Conservation (phyloP, 768 basidiomycete genomes). For the Termitomyces eurrhizus region DNA sequence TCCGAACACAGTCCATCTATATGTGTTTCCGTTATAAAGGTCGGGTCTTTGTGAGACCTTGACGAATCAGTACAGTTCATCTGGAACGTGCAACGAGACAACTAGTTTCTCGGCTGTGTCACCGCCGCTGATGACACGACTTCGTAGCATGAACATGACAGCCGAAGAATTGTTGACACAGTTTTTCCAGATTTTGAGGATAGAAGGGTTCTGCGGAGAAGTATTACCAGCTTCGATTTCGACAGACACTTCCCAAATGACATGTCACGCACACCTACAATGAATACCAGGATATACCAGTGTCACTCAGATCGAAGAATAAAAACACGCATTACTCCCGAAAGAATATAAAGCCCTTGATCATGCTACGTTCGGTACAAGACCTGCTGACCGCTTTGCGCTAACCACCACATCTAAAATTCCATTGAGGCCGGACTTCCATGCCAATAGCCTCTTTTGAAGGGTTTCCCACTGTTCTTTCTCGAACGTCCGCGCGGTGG, state of each 20-base stretch:
- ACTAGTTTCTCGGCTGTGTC: background rate
- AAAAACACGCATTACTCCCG: background rate
- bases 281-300: background rate
- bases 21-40: background rate
- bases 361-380: constrained; percentile 20
- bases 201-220: background rate
- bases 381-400: constrained; percentile 45
- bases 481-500: constrained; percentile 74
- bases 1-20: background rate
- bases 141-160: background rate
- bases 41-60: background rate
- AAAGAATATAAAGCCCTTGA: constrained; percentile 1
- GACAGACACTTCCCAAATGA: background rate
- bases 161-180: background rate
- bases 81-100: background rate
- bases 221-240: background rate
- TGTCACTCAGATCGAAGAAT: background rate
- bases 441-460: constrained; percentile 68
- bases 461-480: constrained; percentile 76
- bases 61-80: background rate
- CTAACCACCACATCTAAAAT: constrained; percentile 68
- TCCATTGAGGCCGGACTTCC: constrained; percentile 68
- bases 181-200: background rate
- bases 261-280: background rate
- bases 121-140: background rate